Evolutionary conservation across 192 early-diverging fungal genomes (phyloP).

Genomic region (Diversispora eburnea): DNA sequence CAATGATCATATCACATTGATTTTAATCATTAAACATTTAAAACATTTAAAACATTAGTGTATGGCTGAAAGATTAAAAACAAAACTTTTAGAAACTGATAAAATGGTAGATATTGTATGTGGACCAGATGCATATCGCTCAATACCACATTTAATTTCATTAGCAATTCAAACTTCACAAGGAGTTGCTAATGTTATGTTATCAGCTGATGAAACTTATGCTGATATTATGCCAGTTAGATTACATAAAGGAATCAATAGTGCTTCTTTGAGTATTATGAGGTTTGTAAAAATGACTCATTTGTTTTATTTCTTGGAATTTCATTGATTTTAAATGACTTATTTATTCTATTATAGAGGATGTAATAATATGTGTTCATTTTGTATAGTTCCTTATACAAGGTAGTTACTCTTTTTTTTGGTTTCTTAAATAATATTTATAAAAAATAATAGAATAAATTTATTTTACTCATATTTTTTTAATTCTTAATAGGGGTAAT

Average conservation of each 20-base stretch:
- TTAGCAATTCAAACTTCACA: conserved; percentile 58
- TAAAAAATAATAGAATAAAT: neutral
- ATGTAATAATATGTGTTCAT: conserved; percentile 82
- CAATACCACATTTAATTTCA: conserved; percentile 68
- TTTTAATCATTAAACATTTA: neutral
- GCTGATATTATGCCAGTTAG: conserved; percentile 73
- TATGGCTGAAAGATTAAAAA: conserved; percentile 76
- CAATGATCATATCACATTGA: neutral
- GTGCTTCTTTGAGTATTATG: conserved; percentile 73
- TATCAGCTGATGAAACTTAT: conserved; percentile 78
- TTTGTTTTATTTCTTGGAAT: neutral
- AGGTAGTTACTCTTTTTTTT: conserved; percentile 27
- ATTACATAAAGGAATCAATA: conserved; percentile 58
- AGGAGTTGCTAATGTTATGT: conserved; percentile 76
- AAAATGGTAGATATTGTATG: conserved; percentile 73
- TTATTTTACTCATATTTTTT: neutral
- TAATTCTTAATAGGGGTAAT: neutral
- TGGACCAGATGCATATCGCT: conserved; percentile 73
- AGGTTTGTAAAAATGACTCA: conserved; percentile 29
- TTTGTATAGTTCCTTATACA: conserved; percentile 77
- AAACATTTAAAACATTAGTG: conserved; percentile 38
- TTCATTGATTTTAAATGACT: neutral
- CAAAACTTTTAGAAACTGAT: conserved; percentile 64
- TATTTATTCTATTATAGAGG: conserved; percentile 33
- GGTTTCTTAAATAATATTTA: neutral